A percentile compares a stretch with the other conserved stretches of the same genome.
Evolutionary conservation across 257 asterid genomes (phyloP).

Genomic region (Solanum corneliomulleri): DNA sequence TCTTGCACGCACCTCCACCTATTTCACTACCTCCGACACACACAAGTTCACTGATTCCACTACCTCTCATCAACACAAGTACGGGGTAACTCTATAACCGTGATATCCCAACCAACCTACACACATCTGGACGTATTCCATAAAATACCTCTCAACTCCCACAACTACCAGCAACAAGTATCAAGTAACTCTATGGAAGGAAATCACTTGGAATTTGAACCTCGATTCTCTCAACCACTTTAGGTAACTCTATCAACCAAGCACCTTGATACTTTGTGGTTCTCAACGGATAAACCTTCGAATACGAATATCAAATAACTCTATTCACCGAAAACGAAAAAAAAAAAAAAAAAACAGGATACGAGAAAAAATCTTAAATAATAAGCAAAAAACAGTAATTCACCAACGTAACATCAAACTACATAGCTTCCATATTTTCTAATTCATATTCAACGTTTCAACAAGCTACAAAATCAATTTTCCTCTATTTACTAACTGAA

Average conservation of each 20-base stretch:
- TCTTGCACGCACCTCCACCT: not conserved
- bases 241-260: not conserved
- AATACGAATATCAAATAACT: not conserved
- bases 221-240: not conserved
- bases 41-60: not conserved
- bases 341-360: not conserved
- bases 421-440: not conserved
- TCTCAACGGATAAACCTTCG: not conserved
- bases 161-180: not conserved
- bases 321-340: not conserved
- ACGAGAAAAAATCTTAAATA: not conserved
- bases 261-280: not conserved
- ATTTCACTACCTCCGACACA: not conserved
- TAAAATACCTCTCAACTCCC: not conserved
- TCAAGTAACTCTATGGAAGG: not conserved
- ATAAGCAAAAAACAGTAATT: not conserved
- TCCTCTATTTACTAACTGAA: not conserved
- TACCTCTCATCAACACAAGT: not conserved
- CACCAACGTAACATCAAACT: not conserved
- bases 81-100: not conserved
- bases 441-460: not conserved
- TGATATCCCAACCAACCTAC: not conserved
- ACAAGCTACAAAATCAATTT: not conserved
- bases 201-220: not conserved
- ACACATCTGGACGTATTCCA: not conserved